Percentiles rank a stretch among this genome's conserved stretches.
phyloP scores from a whole-genome alignment of 768 basidiomycete genomes.

The Lepiota venenata region DNA sequence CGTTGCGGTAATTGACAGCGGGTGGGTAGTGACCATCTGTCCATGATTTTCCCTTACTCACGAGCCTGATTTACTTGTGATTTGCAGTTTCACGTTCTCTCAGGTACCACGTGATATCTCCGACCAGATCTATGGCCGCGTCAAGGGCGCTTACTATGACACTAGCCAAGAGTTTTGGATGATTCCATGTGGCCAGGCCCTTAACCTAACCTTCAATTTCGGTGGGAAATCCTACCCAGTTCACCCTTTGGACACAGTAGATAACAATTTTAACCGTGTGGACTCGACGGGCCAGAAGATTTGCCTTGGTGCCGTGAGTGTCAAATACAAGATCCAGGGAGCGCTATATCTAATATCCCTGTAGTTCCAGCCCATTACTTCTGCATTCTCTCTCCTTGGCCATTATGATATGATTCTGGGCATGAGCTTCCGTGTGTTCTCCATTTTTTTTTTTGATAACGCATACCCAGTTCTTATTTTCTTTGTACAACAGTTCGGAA shows the following conservation, averaged over 20 bases:
- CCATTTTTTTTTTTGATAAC: neutral
- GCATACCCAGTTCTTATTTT: constrained; percentile 3
- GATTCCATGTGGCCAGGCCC: constrained; percentile 68
- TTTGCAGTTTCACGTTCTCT: constrained; percentile 33
- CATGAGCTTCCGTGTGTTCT: constrained; percentile 67
- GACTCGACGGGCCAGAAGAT: constrained; percentile 17
- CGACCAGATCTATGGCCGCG: constrained; percentile 79
- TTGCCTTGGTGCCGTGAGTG: constrained; percentile 65
- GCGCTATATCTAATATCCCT: constrained; percentile 12
- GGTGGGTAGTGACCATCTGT: constrained; percentile 29
- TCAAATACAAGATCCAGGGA: neutral
- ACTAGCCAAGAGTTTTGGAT: constrained; percentile 56
- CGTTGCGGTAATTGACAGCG: constrained; percentile 74
- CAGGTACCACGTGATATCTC: constrained; percentile 72
- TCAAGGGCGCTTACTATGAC: constrained; percentile 69
- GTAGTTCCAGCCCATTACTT: constrained; percentile 82
- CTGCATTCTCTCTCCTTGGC: constrained; percentile 73
- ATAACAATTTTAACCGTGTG: constrained; percentile 56
- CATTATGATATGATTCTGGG: constrained; percentile 83
- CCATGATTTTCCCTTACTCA: neutral
- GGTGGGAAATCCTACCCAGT: constrained; percentile 67
- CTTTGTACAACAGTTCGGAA: constrained; percentile 65
- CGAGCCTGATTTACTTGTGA: neutral
- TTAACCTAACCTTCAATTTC: constrained; percentile 71
- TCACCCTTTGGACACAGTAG: constrained; percentile 69